A percentile compares a stretch with the other conserved stretches of the same genome.
phyloP scores from a whole-genome alignment of 140 eudicot genomes.

The Flaveria floridana region DNA sequence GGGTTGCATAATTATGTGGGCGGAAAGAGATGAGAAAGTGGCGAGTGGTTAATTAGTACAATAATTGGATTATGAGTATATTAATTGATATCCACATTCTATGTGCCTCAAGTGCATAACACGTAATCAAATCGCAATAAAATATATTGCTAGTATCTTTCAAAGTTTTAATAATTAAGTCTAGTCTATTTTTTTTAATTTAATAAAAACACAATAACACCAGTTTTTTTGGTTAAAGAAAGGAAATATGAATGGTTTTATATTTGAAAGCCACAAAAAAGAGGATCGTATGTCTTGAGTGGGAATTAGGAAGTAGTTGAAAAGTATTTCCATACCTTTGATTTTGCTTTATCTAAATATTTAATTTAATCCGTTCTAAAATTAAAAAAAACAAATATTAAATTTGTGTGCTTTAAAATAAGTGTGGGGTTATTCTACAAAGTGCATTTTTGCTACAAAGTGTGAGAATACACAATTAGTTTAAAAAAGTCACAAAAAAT shows the following conservation, averaged over 20 bases:
- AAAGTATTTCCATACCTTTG: conserved; percentile 17
- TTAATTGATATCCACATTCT: conserved; percentile 30
- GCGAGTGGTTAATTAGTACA: conserved; percentile 22
- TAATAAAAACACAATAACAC: neutral
- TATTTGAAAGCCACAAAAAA: neutral
- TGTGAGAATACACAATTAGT: too few species aligned
- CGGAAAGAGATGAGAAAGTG: conserved; percentile 8
- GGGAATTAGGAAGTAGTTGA: conserved; percentile 35
- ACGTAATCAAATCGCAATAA: conserved; percentile 31
- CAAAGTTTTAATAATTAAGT: conserved; percentile 1
- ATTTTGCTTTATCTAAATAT: neutral
- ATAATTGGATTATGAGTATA: conserved; percentile 27
- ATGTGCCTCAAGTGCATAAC: conserved; percentile 28
- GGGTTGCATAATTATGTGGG: conserved; percentile 28
- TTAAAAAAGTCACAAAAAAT: too few species aligned
- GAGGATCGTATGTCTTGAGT: conserved; percentile 23
- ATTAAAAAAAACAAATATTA: neutral
- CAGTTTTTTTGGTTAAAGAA: neutral
- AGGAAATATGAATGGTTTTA: conserved; percentile 1
- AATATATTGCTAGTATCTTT: conserved; percentile 16
- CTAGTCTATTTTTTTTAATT: neutral
- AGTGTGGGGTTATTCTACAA: too few species aligned
- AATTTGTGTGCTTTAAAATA: neutral
- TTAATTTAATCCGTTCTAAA: neutral
- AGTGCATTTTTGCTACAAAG: too few species aligned